A percentile compares a stretch with the other conserved stretches of the same genome.
Evolutionary conservation across 23 red algal species (phyloP).

Genomic region (Chondrus crispus): DNA sequence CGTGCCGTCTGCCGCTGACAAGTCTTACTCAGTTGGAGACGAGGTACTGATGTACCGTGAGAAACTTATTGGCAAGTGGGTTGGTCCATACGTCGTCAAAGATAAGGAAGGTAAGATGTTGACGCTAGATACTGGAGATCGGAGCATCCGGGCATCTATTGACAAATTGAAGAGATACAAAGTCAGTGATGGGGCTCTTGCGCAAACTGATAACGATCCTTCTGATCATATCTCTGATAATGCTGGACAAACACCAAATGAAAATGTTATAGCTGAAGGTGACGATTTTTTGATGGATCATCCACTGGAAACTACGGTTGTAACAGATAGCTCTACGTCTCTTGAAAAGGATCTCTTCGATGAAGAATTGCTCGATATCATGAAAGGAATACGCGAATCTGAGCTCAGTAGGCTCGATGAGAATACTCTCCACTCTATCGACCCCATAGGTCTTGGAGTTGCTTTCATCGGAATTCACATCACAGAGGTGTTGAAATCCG

Average conservation of each 20-base stretch:
- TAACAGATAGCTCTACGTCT: background rate
- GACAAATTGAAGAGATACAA: background rate
- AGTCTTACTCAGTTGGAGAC: background rate
- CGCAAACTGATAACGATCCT: background rate
- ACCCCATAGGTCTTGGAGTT: background rate
- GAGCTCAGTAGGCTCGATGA: background rate
- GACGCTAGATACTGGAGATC: background rate
- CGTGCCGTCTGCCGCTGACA: background rate
- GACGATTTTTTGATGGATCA: background rate
- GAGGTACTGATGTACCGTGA: constrained; percentile 13
- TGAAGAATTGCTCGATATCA: background rate
- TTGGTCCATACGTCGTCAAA: background rate
- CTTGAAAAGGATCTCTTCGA: background rate
- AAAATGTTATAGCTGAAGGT: background rate
- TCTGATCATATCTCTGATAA: background rate
- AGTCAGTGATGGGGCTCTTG: background rate
- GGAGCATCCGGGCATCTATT: background rate
- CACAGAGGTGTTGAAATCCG: background rate
- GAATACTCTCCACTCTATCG: background rate
- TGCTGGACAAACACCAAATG: background rate
- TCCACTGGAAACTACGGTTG: background rate
- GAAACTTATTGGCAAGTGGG: constrained; percentile 11
- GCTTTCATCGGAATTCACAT: background rate
- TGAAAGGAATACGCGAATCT: background rate
- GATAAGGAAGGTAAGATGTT: background rate